Evolutionary conservation across 169 alveolate genomes (phyloP).

Genomic region (Plasmodium vinckei): DNA sequence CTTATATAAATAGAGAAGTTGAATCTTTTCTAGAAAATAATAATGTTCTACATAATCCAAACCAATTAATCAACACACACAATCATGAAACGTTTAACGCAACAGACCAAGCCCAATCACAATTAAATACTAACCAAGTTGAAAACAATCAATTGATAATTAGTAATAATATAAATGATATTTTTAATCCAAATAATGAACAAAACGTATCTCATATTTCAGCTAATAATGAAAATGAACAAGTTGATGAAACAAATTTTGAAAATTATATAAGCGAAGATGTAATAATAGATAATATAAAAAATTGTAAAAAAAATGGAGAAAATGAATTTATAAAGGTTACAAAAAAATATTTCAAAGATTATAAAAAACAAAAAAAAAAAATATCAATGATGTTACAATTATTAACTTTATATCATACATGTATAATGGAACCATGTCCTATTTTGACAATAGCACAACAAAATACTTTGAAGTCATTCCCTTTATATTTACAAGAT

Average conservation of each 20-base stretch:
- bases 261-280: conserved; percentile 56
- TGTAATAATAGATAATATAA: conserved; percentile 47
- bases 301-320: conserved; percentile 36
- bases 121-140: no score
- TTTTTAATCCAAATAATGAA: no score
- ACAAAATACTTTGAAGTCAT: conserved; percentile 73
- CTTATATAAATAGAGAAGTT: no score
- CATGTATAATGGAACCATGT: conserved; percentile 72
- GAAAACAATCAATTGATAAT: no score
- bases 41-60: no score
- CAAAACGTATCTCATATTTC: no score
- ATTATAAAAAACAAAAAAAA: conserved; percentile 53
- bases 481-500: conserved; percentile 78
- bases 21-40: no score
- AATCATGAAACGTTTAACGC: no score
- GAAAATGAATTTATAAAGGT: conserved; percentile 66
- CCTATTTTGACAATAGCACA: conserved; percentile 74
- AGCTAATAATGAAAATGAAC: background rate
- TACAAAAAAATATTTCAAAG: conserved; percentile 39
- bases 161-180: no score
- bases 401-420: conserved; percentile 53
- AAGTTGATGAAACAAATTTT: conserved; percentile 23
- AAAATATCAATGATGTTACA: conserved; percentile 64
- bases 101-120: no score
- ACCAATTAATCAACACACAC: no score